These are phyloP conservation scores for Fomitopsis betulina DNA, from an alignment of 1,284 basidiomycete species.

Conservation along the genomic window DNA sequence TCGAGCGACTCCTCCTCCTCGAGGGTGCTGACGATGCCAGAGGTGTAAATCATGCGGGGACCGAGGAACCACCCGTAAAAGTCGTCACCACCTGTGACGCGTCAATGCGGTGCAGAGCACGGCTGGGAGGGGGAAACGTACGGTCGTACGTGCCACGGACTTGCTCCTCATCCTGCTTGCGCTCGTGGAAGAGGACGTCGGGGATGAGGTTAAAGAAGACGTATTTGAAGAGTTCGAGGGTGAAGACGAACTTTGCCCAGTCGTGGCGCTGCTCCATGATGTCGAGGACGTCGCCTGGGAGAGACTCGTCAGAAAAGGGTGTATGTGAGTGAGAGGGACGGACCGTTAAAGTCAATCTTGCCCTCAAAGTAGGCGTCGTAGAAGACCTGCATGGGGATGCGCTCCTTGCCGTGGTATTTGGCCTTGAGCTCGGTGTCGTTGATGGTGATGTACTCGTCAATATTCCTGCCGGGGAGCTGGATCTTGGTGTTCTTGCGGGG, in stretches of 20 bases:
- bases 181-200: constrained; percentile 90
- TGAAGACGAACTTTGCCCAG: constrained; percentile 90
- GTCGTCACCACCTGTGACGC: constrained; percentile 71
- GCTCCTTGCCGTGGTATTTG: constrained; percentile 78
- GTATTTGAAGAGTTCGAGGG: constrained; percentile 89
- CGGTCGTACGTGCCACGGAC: constrained; percentile 97
- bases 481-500: constrained; percentile 86
- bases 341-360: constrained; percentile 94
- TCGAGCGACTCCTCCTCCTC: constrained; percentile 84
- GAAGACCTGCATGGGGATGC: constrained; percentile 98
- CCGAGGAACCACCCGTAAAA: constrained; percentile 96
- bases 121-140: constrained; percentile 29
- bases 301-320: constrained; percentile 9
- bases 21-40: constrained; percentile 81
- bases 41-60: constrained; percentile 97
- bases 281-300: constrained; percentile 84
- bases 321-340: constrained; percentile 17
- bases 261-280: constrained; percentile 94
- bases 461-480: constrained; percentile 77
- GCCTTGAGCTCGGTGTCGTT: constrained; percentile 79
- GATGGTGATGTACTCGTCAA: constrained; percentile 90
- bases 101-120: constrained; percentile 17
- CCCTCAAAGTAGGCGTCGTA: constrained; percentile 98
- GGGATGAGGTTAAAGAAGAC: constrained; percentile 88
- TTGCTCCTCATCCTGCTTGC: constrained; percentile 91